Conservation (phyloP, 164 flowering plant species). For the Macadamia tetraphylla region DNA sequence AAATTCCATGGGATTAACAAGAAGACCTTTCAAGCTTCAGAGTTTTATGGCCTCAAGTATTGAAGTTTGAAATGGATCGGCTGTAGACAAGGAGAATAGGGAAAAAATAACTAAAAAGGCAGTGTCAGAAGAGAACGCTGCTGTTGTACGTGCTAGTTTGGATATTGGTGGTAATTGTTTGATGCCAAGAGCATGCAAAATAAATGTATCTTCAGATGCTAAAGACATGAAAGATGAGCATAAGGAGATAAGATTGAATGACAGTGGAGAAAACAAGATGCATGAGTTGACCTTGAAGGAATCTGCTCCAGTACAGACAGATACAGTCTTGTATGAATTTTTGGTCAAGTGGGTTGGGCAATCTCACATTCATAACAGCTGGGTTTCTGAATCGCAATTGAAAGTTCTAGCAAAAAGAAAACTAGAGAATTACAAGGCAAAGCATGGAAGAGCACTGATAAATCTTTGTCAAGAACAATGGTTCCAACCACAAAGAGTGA, state of each 20-base stretch:
- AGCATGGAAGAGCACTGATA: conserved; percentile 73
- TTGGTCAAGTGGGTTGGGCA: conserved; percentile 96
- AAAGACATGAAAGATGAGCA: conserved; percentile 21
- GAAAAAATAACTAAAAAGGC: conserved; percentile 22
- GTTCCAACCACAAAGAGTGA: conserved; percentile 88
- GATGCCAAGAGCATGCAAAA: conserved; percentile 13
- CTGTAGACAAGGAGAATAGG: conserved; percentile 12
- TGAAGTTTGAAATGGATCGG: conserved; percentile 27
- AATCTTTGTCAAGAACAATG: conserved; percentile 82
- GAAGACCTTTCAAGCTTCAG: conserved; percentile 16
- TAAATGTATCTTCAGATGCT: conserved; percentile 14
- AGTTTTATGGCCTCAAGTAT: conserved; percentile 8
- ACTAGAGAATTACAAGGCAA: conserved; percentile 86
- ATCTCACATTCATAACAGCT: conserved; percentile 80
- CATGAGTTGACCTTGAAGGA: conserved; percentile 24
- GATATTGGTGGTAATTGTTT: conserved; percentile 4
- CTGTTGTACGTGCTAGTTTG: conserved; percentile 1
- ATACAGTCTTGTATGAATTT: conserved; percentile 47
- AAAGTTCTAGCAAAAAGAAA: conserved; percentile 86
- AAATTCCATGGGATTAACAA: conserved; percentile 21
- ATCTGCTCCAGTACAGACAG: conserved; percentile 17
- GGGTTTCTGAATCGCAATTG: conserved; percentile 80
- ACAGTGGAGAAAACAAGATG: conserved; percentile 14
- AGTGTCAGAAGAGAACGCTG: conserved; percentile 14
- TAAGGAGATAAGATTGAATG: conserved; percentile 12